These are phyloP conservation scores for Talaromyces sp. DNA, from an alignment of 2,329 filamentous ascomycete species.

Conservation along the genomic window DNA sequence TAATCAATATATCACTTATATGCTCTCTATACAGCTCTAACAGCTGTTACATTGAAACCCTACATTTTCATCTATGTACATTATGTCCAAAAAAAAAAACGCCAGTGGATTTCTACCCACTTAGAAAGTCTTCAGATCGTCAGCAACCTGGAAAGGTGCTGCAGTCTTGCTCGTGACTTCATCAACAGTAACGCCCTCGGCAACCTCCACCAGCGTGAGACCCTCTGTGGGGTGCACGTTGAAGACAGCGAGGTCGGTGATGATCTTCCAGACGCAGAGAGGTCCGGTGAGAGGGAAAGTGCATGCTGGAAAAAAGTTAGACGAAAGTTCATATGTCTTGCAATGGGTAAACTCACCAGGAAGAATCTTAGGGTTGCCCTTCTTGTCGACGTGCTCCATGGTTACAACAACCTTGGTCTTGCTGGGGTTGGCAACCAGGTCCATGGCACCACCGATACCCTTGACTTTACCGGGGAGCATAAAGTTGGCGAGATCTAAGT, in stretches of 20 bases:
- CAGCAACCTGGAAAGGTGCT: conserved; percentile 61
- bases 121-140: conserved; percentile 49
- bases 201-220: conserved; percentile 58
- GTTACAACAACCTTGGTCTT: conserved; percentile 66
- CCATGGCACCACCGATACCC: conserved; percentile 74
- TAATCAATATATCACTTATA: neutral
- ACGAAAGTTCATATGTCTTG: no score
- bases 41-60: neutral
- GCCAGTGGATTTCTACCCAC: neutral
- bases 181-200: conserved; percentile 64
- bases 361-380: conserved; percentile 64
- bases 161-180: conserved; percentile 67
- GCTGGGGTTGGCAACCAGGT: conserved; percentile 62
- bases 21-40: neutral
- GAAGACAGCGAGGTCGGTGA: conserved; percentile 67
- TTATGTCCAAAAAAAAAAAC: neutral
- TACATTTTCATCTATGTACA: neutral
- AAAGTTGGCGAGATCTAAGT: conserved; percentile 71
- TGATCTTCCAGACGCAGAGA: conserved; percentile 63
- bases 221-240: conserved; percentile 63
- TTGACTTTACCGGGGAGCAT: conserved; percentile 82
- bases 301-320: conserved; percentile 45
- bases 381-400: conserved; percentile 66
- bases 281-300: conserved; percentile 62
- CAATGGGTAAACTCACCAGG: conserved; percentile 7